These are phyloP conservation scores for Penicillium dipodomyicola DNA, from an alignment of 495 filamentous ascomycete species.

Conservation along the genomic window DNA sequence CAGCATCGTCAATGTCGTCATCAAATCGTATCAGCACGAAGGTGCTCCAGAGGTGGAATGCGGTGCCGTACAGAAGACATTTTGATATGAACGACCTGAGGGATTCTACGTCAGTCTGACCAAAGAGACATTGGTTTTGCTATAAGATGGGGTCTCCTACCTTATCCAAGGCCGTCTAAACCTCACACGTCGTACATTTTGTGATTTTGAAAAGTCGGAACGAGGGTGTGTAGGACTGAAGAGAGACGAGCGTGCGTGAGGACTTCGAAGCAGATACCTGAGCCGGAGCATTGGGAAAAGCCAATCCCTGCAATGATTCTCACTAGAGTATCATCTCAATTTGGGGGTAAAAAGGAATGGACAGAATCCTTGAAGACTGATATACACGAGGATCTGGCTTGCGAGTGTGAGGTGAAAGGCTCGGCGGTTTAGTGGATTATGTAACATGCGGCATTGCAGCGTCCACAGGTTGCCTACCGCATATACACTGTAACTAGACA, in stretches of 20 bases:
- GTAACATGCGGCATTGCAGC: background rate
- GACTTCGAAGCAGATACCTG: constrained; percentile 32
- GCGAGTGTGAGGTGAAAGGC: background rate
- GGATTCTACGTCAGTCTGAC: constrained; percentile 9
- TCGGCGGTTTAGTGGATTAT: background rate
- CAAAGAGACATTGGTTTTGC: background rate
- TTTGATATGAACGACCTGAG: constrained; percentile 35
- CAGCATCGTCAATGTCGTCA: constrained; percentile 28
- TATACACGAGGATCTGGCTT: background rate
- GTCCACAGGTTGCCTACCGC: too few species aligned
- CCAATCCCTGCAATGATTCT: constrained; percentile 12
- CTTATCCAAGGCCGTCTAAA: constrained; percentile 42
- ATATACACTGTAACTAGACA: background rate
- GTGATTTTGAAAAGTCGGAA: constrained; percentile 11
- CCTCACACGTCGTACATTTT: constrained; percentile 37
- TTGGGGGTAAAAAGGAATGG: constrained; percentile 1
- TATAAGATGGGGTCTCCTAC: constrained; percentile 21
- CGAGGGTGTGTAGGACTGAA: constrained; percentile 21
- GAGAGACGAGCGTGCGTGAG: constrained; percentile 23
- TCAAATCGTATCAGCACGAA: constrained; percentile 42
- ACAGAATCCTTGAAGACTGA: background rate
- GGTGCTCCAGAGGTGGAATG: constrained; percentile 42
- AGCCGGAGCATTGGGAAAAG: constrained; percentile 40
- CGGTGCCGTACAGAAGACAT: constrained; percentile 33
- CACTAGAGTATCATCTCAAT: constrained; percentile 15